Percentiles rank a stretch among this genome's conserved stretches.
Conservation (phyloP, 2,329 filamentous ascomycete species). For the Ophiostoma sp. region DNA sequence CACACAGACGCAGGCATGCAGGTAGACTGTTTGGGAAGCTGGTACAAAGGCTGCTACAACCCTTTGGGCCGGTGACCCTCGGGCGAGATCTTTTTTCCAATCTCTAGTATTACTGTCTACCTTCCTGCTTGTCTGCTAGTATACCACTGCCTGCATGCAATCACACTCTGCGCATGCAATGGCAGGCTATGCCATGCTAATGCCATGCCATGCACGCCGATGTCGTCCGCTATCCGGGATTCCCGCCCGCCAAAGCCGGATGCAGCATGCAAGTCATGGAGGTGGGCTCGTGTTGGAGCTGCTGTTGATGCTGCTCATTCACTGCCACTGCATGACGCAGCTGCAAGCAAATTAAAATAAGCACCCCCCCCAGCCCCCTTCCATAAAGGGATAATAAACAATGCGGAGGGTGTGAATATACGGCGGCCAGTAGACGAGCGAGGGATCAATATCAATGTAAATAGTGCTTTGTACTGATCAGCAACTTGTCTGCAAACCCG, state of each 20-base stretch:
- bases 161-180: not conserved
- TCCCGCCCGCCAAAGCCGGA: not conserved
- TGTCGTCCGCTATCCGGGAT: not conserved
- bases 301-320: not conserved
- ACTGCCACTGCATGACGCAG: slow-evolving; percentile 8
- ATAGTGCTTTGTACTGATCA: not conserved
- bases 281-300: not conserved
- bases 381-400: no score
- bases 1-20: not conserved
- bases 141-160: no score
- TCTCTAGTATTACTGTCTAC: not conserved
- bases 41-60: not conserved
- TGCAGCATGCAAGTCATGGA: not conserved
- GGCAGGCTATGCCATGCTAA: not conserved
- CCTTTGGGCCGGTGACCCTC: not conserved
- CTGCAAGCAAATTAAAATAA: not conserved
- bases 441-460: not conserved
- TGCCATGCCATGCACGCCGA: not conserved
- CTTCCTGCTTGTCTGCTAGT: not conserved
- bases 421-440: not conserved
- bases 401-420: not conserved
- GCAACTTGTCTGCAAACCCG: not conserved
- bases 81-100: not conserved
- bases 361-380: no score
- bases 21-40: slow-evolving; percentile 1